Conservation (phyloP, 2,329 filamentous ascomycete species). For the Fusarium sp. region DNA sequence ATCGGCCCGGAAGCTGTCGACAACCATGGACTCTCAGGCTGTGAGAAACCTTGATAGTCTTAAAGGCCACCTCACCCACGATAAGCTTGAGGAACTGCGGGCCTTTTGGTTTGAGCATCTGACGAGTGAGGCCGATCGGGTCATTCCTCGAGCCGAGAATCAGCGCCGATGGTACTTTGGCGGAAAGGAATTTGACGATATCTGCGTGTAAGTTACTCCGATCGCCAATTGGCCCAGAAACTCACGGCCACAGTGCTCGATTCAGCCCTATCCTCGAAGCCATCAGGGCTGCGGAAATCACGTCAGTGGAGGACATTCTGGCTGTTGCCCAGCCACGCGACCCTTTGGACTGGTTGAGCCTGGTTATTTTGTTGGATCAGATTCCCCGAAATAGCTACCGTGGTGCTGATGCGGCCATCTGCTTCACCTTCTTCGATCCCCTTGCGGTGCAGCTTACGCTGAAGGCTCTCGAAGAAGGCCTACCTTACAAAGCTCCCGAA, state of each 20-base stretch:
- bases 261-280: slow-evolving; percentile 50
- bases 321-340: slow-evolving; percentile 39
- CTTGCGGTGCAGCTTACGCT: slow-evolving; percentile 60
- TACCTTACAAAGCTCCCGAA: slow-evolving; percentile 43
- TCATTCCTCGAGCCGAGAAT: slow-evolving; percentile 43
- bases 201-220: slow-evolving; percentile 48
- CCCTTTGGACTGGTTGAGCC: slow-evolving; percentile 56
- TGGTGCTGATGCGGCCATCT: slow-evolving; percentile 53
- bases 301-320: slow-evolving; percentile 47
- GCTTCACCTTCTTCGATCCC: slow-evolving; percentile 68
- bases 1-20: neutral
- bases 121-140: slow-evolving; percentile 36
- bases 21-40: slow-evolving; percentile 7
- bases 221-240: neutral
- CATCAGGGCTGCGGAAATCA: slow-evolving; percentile 43
- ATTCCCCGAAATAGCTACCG: slow-evolving; percentile 72
- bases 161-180: slow-evolving; percentile 51
- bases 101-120: slow-evolving; percentile 56
- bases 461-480: slow-evolving; percentile 48
- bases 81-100: slow-evolving; percentile 46
- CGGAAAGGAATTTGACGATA: slow-evolving; percentile 49
- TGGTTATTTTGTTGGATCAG: slow-evolving; percentile 72
- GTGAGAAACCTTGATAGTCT: slow-evolving; percentile 12
- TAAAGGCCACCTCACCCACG: slow-evolving; percentile 41
- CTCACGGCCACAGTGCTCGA: slow-evolving; percentile 36